Evolutionary conservation across 306 rosid genomes (phyloP).

Genomic region (Oemleria cerasiformis): DNA sequence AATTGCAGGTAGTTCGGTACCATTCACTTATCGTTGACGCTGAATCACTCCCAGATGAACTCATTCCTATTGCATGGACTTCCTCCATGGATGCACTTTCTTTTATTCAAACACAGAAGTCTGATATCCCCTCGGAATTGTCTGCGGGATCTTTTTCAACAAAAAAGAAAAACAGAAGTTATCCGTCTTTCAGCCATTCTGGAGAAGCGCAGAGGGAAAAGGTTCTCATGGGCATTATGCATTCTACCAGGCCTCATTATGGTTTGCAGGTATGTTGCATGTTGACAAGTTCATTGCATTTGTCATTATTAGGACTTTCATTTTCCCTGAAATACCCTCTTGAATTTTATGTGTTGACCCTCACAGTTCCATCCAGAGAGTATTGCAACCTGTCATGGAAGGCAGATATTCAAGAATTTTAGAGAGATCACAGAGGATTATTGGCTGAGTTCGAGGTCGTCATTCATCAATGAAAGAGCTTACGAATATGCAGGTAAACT

Average conservation of each 20-base stretch:
- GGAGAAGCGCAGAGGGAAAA: constrained; percentile 32
- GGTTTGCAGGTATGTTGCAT: constrained; percentile 80
- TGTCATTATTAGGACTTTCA: constrained; percentile 15
- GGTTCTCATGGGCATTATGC: constrained; percentile 90
- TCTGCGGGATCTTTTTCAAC: constrained; percentile 31
- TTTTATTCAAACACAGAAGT: constrained; percentile 39
- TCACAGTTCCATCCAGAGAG: constrained; percentile 99
- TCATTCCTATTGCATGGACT: constrained; percentile 98
- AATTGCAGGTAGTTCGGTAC: constrained; percentile 90
- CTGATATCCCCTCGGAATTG: constrained; percentile 36
- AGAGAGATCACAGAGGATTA: constrained; percentile 76
- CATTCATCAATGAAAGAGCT: constrained; percentile 27
- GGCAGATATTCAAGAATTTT: constrained; percentile 80
- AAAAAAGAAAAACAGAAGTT: constrained; percentile 33
- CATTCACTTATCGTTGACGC: constrained; percentile 88
- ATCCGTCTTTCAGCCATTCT: constrained; percentile 27
- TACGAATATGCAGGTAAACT: constrained; percentile 60
- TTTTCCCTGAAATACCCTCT: constrained; percentile 18
- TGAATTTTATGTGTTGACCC: constrained; percentile 35
- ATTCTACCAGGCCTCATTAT: constrained; percentile 88
- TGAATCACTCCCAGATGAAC: constrained; percentile 78
- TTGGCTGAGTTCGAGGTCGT: constrained; percentile 62
- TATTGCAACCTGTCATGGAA: constrained; percentile 83
- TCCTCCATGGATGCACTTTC: constrained; percentile 57
- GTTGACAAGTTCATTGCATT: constrained; percentile 11